phyloP scores from a whole-genome alignment of 164 flowering plant species.

The Vitis cinerea region DNA sequence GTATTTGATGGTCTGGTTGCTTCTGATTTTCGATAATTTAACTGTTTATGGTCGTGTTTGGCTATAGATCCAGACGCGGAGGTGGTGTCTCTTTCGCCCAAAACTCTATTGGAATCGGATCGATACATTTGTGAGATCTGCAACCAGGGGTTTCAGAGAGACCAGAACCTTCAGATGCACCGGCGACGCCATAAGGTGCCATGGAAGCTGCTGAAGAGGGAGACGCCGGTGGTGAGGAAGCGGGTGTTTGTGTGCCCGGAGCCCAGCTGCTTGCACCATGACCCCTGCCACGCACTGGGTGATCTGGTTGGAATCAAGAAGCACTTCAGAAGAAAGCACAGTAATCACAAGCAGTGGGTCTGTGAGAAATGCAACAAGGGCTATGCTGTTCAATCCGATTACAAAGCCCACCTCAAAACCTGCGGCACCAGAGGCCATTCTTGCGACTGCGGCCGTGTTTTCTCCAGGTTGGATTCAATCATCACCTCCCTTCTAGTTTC shows the following conservation, averaged over 20 bases:
- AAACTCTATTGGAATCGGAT: slow-evolving; percentile 89
- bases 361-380: slow-evolving; percentile 91
- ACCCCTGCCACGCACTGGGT: slow-evolving; percentile 92
- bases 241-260: slow-evolving; percentile 97
- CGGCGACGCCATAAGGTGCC: slow-evolving; percentile 92
- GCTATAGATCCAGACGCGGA: slow-evolving; percentile 92
- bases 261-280: slow-evolving; percentile 91
- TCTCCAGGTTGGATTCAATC: slow-evolving; percentile 61
- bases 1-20: neutral
- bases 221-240: slow-evolving; percentile 68
- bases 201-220: slow-evolving; percentile 92
- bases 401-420: slow-evolving; percentile 95
- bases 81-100: slow-evolving; percentile 89
- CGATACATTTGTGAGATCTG: slow-evolving; percentile 97
- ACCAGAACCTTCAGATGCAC: slow-evolving; percentile 99
- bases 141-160: slow-evolving; percentile 93
- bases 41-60: neutral
- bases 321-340: slow-evolving; percentile 88
- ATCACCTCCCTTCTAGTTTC: neutral
- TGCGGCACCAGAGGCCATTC: slow-evolving; percentile 98
- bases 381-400: slow-evolving; percentile 97
- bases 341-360: slow-evolving; percentile 89
- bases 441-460: slow-evolving; percentile 95
- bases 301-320: slow-evolving; percentile 97
- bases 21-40: neutral